phyloP scores from a whole-genome alignment of 1,284 basidiomycete species.

The Ceratobasidium sp. region DNA sequence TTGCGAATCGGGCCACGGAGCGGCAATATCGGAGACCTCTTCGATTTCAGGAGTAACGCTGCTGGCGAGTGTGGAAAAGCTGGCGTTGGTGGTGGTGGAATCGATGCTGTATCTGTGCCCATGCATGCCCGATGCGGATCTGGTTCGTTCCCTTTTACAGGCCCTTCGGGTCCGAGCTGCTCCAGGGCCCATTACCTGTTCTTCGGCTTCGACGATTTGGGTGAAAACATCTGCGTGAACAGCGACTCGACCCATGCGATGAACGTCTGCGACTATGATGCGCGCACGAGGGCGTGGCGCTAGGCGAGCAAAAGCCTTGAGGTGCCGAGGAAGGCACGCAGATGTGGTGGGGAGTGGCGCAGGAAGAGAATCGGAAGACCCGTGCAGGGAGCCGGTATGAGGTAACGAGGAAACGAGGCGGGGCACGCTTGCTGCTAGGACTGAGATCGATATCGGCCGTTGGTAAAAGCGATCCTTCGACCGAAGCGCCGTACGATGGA shows the following conservation, averaged over 20 bases:
- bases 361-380: not conserved
- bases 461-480: not conserved
- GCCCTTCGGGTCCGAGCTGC: conserved; percentile 32
- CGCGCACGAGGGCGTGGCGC: conserved; percentile 30
- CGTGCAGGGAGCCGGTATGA: not conserved
- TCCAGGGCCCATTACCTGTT: conserved; percentile 34
- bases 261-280: conserved; percentile 39
- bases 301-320: conserved; percentile 19
- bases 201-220: conserved; percentile 36
- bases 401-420: conserved; percentile 28
- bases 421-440: conserved; percentile 16
- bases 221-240: conserved; percentile 40
- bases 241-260: conserved; percentile 41
- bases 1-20: conserved; percentile 40
- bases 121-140: conserved; percentile 21
- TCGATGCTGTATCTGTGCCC: conserved; percentile 4
- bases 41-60: not conserved
- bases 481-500: conserved; percentile 16
- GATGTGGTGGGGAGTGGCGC: conserved; percentile 31
- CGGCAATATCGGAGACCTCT: conserved; percentile 17
- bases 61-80: not conserved
- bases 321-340: conserved; percentile 24
- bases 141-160: conserved; percentile 35
- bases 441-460: conserved; percentile 13
- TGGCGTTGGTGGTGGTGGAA: not conserved